These are phyloP conservation scores for Didymella arachidicola DNA, from an alignment of 2,329 filamentous ascomycete species.

Conservation along the genomic window DNA sequence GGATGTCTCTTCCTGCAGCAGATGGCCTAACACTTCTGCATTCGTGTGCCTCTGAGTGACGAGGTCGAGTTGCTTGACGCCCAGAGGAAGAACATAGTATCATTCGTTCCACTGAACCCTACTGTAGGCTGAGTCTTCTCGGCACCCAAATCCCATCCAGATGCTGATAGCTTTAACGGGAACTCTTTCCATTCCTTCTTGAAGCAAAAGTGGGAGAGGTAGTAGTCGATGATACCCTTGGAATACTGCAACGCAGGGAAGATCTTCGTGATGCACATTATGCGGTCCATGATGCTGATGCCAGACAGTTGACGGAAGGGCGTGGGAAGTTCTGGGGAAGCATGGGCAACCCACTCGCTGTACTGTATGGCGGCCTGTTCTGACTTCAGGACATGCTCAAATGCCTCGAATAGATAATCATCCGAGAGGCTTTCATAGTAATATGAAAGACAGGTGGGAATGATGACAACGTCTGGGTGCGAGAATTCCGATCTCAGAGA, in stretches of 20 bases:
- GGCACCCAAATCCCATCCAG: conserved; percentile 71
- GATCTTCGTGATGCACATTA: conserved; percentile 57
- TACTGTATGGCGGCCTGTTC: conserved; percentile 65
- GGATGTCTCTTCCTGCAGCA: conserved; percentile 58
- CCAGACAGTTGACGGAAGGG: conserved; percentile 52
- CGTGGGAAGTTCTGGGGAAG: conserved; percentile 34
- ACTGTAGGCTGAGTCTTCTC: conserved; percentile 60
- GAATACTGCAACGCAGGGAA: conserved; percentile 63
- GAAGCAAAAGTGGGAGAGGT: conserved; percentile 66
- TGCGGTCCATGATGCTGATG: conserved; percentile 55
- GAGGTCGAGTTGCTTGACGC: conserved; percentile 65
- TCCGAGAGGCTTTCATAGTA: conserved; percentile 69
- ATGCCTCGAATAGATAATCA: conserved; percentile 57
- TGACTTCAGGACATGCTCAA: conserved; percentile 59
- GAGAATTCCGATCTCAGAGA: conserved; percentile 70
- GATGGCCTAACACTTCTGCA: conserved; percentile 67
- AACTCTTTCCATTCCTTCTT: conserved; percentile 70
- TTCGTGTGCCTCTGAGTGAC: conserved; percentile 68
- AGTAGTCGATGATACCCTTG: conserved; percentile 69
- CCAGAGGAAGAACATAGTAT: conserved; percentile 67
- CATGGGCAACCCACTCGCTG: conserved; percentile 54
- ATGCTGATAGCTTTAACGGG: conserved; percentile 67
- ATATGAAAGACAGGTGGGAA: conserved; percentile 71
- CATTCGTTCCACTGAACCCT: conserved; percentile 76
- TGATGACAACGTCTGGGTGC: conserved; percentile 71